These are phyloP conservation scores for Aspergillus calidoustus DNA, from an alignment of 2,329 filamentous ascomycete species.

Conservation along the genomic window DNA sequence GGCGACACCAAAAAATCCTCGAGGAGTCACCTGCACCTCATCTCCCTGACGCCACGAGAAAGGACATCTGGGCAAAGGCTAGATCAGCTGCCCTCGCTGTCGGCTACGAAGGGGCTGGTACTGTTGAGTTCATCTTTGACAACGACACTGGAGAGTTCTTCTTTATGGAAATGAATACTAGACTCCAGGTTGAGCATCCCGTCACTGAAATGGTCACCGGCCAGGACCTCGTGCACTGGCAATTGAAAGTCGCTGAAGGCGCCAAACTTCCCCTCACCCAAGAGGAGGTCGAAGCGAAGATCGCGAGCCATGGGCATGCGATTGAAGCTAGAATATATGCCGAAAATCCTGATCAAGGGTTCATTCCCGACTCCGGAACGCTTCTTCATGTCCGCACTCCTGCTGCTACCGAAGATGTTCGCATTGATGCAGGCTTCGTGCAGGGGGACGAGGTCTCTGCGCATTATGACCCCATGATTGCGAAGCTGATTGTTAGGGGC, in stretches of 20 bases:
- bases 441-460: conserved; percentile 90
- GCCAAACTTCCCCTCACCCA: conserved; percentile 69
- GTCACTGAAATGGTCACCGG: conserved; percentile 82
- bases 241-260: conserved; percentile 82
- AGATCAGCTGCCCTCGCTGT: conserved; percentile 66
- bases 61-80: conserved; percentile 69
- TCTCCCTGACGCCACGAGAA: conserved; percentile 61
- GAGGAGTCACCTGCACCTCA: conserved; percentile 70
- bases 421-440: conserved; percentile 92
- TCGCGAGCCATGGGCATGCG: conserved; percentile 77
- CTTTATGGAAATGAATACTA: conserved; percentile 77
- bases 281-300: conserved; percentile 68
- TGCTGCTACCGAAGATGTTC: conserved; percentile 68
- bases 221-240: conserved; percentile 89
- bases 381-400: conserved; percentile 83
- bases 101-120: conserved; percentile 68
- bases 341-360: conserved; percentile 88
- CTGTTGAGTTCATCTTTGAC: conserved; percentile 72
- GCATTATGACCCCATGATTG: conserved; percentile 98
- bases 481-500: conserved; percentile 91
- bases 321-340: conserved; percentile 97
- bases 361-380: conserved; percentile 90
- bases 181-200: conserved; percentile 94
- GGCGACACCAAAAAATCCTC: conserved; percentile 68
- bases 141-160: conserved; percentile 69